Percentiles rank a stretch among this genome's conserved stretches.
These are phyloP conservation scores for Fraxinus quadrangulata DNA, from an alignment of 257 asterid species.

Conservation along the genomic window DNA sequence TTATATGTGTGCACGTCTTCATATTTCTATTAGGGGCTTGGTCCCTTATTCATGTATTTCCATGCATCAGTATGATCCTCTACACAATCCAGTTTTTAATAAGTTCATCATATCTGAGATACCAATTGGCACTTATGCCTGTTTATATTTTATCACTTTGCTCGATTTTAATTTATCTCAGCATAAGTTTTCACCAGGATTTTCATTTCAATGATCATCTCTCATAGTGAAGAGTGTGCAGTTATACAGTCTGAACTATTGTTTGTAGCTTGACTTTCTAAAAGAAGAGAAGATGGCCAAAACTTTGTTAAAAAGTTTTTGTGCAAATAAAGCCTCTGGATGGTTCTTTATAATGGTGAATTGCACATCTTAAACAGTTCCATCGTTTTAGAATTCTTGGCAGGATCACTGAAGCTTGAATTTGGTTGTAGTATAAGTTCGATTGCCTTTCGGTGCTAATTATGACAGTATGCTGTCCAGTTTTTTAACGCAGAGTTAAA, in stretches of 20 bases:
- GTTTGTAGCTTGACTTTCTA: slow-evolving; percentile 23
- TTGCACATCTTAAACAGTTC: slow-evolving; percentile 39
- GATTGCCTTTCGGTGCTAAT: slow-evolving; percentile 62
- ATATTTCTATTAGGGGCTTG: slow-evolving; percentile 5
- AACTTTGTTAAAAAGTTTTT: slow-evolving; percentile 20
- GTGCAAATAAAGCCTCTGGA: slow-evolving; percentile 24
- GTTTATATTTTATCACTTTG: not conserved
- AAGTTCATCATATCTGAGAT: slow-evolving; percentile 6
- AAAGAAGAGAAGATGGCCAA: slow-evolving; percentile 12
- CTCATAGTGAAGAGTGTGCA: slow-evolving; percentile 3
- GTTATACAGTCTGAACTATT: slow-evolving; percentile 10
- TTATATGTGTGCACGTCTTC: not conserved
- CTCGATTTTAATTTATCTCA: not conserved
- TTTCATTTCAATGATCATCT: slow-evolving; percentile 2
- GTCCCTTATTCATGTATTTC: slow-evolving; percentile 2
- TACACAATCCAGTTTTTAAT: not conserved
- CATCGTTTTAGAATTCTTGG: slow-evolving; percentile 43
- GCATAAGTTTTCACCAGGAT: not conserved
- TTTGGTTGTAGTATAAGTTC: slow-evolving; percentile 42
- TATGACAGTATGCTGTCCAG: slow-evolving; percentile 83
- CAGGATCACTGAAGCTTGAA: slow-evolving; percentile 61
- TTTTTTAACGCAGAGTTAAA: slow-evolving; percentile 67
- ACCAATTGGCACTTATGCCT: slow-evolving; percentile 18
- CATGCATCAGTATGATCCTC: slow-evolving; percentile 4
- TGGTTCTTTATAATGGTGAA: slow-evolving; percentile 32